Conservation (phyloP, 2,329 filamentous ascomycete genomes). For the Cladosporium oxysporum region DNA sequence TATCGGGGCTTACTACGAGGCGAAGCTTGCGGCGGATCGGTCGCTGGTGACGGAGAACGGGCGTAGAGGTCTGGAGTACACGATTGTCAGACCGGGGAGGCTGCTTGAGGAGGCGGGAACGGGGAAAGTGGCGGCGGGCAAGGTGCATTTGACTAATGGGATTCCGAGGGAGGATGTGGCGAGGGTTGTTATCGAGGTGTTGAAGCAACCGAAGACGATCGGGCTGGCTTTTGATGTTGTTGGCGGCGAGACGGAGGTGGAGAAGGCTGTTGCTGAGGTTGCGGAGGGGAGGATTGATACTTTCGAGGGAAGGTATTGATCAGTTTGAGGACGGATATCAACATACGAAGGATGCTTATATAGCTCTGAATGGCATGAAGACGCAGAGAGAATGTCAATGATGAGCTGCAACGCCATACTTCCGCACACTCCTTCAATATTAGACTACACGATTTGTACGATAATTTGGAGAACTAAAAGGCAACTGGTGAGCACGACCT, state of each 20-base stretch:
- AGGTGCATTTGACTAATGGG: conserved; percentile 41
- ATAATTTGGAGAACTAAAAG: too few relatives aligned
- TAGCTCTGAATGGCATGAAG: neutral
- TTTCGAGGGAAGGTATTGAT: conserved; percentile 38
- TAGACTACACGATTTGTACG: too few relatives aligned
- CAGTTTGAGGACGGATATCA: neutral
- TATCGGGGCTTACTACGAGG: conserved; percentile 45
- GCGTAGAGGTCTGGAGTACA: conserved; percentile 45
- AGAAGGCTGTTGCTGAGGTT: conserved; percentile 44
- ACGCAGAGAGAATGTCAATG: neutral
- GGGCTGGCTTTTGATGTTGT: conserved; percentile 49
- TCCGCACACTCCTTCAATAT: too few relatives aligned
- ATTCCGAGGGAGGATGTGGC: conserved; percentile 63
- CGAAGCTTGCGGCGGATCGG: conserved; percentile 48
- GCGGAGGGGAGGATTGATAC: conserved; percentile 39
- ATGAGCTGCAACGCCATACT: neutral
- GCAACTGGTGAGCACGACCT: too few relatives aligned
- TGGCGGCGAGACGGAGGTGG: conserved; percentile 42
- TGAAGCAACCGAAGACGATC: conserved; percentile 51
- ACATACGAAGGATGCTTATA: neutral
- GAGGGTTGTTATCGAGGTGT: conserved; percentile 55
- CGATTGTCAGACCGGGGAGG: conserved; percentile 47
- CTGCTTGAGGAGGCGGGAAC: conserved; percentile 50
- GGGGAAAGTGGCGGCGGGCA: conserved; percentile 47
- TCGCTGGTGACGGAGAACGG: conserved; percentile 43